These are phyloP conservation scores for Euryodendron excelsum DNA, from an alignment of 148 eudicot species.

Conservation along the genomic window DNA sequence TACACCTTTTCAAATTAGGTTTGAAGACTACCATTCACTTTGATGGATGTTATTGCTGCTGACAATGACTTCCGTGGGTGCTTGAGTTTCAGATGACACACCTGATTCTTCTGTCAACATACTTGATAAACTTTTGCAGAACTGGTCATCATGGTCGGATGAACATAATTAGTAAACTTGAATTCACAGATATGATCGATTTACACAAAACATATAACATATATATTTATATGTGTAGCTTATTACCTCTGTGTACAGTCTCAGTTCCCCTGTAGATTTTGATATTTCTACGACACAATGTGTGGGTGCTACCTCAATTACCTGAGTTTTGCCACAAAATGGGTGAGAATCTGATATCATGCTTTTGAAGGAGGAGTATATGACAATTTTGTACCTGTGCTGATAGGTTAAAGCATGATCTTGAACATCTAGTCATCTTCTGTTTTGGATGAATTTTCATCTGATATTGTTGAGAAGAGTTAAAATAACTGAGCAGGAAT, in stretches of 20 bases:
- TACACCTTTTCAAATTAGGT: background rate
- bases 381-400: slow-evolving; percentile 34
- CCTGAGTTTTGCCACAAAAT: slow-evolving; percentile 19
- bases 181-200: background rate
- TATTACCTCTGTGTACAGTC: slow-evolving; percentile 40
- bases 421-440: slow-evolving; percentile 35
- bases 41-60: slow-evolving; percentile 7
- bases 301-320: slow-evolving; percentile 51
- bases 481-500: background rate
- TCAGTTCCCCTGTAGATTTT: slow-evolving; percentile 39
- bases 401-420: slow-evolving; percentile 43
- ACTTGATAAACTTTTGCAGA: slow-evolving; percentile 48
- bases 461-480: slow-evolving; percentile 24
- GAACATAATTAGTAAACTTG: too few relatives aligned
- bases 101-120: slow-evolving; percentile 37
- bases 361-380: background rate
- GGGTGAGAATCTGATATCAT: slow-evolving; percentile 8
- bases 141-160: slow-evolving; percentile 31
- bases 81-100: slow-evolving; percentile 18
- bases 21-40: slow-evolving; percentile 1
- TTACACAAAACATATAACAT: background rate
- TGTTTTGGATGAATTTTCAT: slow-evolving; percentile 35
- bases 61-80: slow-evolving; percentile 17
- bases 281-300: slow-evolving; percentile 56
- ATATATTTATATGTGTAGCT: background rate